Evolutionary conservation across 768 basidiomycete species (phyloP).

Genomic region (Lentinus brumalis): DNA sequence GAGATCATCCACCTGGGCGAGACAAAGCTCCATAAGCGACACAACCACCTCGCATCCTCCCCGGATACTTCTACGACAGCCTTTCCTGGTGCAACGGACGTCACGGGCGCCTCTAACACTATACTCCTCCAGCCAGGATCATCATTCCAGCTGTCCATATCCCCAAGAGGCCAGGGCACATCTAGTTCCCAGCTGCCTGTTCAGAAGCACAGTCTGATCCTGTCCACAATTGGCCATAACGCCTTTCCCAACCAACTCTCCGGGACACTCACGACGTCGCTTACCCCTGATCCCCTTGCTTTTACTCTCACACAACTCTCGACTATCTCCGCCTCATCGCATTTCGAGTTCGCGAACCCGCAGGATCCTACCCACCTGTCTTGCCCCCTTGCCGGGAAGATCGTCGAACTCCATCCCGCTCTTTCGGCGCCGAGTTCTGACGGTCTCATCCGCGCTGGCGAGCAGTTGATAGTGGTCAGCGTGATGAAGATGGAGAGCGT

Average conservation of each 20-base stretch:
- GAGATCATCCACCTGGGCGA: slow-evolving; percentile 2
- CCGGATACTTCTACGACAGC: no score
- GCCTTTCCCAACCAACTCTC: slow-evolving; percentile 20
- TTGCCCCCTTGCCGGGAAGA: slow-evolving; percentile 18
- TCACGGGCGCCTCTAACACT: background rate
- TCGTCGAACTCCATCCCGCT: slow-evolving; percentile 20
- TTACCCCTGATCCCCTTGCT: slow-evolving; percentile 9
- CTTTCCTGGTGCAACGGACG: background rate
- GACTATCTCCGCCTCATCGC: slow-evolving; percentile 1
- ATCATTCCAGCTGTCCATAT: slow-evolving; percentile 14
- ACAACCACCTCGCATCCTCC: no score
- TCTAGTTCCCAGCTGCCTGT: background rate
- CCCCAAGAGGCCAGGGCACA: background rate
- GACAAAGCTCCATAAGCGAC: background rate
- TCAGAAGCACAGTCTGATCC: slow-evolving; percentile 11
- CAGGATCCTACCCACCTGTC: slow-evolving; percentile 10
- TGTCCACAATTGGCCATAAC: slow-evolving; percentile 18
- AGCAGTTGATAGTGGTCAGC: slow-evolving; percentile 11
- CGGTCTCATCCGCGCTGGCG: slow-evolving; percentile 2
- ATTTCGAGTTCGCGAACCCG: slow-evolving; percentile 15
- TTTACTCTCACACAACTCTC: slow-evolving; percentile 14
- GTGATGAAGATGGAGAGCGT: slow-evolving; percentile 25
- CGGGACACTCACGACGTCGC: slow-evolving; percentile 18
- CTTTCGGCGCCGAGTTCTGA: background rate
- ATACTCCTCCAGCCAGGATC: slow-evolving; percentile 15